phyloP scores from a whole-genome alignment of 2,329 filamentous ascomycete genomes.

The Exutisphaerella laricina region DNA sequence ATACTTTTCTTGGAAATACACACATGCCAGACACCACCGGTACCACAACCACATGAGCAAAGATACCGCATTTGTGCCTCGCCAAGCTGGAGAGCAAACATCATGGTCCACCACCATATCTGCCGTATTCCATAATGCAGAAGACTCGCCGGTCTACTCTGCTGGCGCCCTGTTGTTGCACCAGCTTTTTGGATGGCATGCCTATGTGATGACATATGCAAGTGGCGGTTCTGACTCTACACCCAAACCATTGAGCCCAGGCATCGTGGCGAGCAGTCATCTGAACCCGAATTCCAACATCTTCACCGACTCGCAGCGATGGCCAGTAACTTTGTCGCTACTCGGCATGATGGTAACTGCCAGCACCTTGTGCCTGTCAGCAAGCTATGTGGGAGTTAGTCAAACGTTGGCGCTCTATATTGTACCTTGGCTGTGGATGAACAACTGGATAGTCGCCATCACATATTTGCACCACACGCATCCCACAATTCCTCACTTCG shows the following conservation, averaged over 20 bases:
- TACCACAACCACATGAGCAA: slow-evolving; percentile 45
- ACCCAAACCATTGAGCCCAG: slow-evolving; percentile 7
- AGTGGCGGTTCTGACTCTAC: slow-evolving; percentile 17
- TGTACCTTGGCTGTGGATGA: slow-evolving; percentile 64
- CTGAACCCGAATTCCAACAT: slow-evolving; percentile 54
- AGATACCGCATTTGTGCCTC: slow-evolving; percentile 36
- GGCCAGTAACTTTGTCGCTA: slow-evolving; percentile 55
- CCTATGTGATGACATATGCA: slow-evolving; percentile 26
- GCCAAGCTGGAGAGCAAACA: slow-evolving; percentile 6
- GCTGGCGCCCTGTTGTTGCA: slow-evolving; percentile 20
- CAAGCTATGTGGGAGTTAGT: slow-evolving; percentile 5
- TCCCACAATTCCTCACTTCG: slow-evolving; percentile 52
- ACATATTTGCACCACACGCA: slow-evolving; percentile 72
- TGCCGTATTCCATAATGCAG: slow-evolving; percentile 18
- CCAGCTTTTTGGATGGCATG: slow-evolving; percentile 28
- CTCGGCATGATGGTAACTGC: slow-evolving; percentile 52
- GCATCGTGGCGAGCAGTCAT: slow-evolving; percentile 55
- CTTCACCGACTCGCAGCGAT: slow-evolving; percentile 42
- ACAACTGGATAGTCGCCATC: slow-evolving; percentile 69
- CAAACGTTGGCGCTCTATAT: slow-evolving; percentile 35
- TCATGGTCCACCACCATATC: slow-evolving; percentile 3
- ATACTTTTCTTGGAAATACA: slow-evolving; percentile 69
- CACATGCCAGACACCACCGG: slow-evolving; percentile 64
- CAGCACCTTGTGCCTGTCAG: slow-evolving; percentile 47
- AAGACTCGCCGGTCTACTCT: slow-evolving; percentile 26